Conservation (phyloP, 169 alveolate genomes). For the Neospora caninum region DNA sequence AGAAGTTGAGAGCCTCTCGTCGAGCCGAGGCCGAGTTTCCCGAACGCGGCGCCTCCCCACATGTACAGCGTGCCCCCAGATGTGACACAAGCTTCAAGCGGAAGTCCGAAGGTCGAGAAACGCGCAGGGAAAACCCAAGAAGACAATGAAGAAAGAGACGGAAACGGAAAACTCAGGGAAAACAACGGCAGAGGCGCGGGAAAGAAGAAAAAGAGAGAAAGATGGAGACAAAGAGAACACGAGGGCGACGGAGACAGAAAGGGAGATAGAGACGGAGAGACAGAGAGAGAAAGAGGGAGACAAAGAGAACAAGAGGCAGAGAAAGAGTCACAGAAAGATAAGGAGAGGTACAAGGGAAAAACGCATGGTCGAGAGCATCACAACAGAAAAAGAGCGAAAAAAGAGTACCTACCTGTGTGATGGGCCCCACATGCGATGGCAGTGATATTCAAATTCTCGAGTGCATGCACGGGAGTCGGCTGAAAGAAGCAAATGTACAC, state of each 20-base stretch:
- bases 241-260: neutral
- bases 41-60: slow-evolving; percentile 78
- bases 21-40: slow-evolving; percentile 74
- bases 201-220: neutral
- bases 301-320: no score
- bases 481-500: neutral
- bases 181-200: neutral
- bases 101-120: neutral
- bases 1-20: slow-evolving; percentile 47
- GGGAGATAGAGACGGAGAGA: no score
- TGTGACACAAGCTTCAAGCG: slow-evolving; percentile 56
- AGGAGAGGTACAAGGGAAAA: neutral
- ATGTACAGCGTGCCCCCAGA: slow-evolving; percentile 67
- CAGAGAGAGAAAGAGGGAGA: neutral
- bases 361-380: neutral
- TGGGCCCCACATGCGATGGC: slow-evolving; percentile 45
- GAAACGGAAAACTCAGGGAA: no score
- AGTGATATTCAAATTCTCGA: neutral
- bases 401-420: slow-evolving; percentile 22
- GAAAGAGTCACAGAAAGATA: neutral
- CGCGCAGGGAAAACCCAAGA: neutral
- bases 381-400: neutral
- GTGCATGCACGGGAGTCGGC: slow-evolving; percentile 30
- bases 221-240: neutral
- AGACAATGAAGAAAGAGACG: no score